Evolutionary conservation across 139 green algal genomes (phyloP), one percentile per base, ranked within the genome.

Genomic region (Zygnema circumcarinatum): DNA sequence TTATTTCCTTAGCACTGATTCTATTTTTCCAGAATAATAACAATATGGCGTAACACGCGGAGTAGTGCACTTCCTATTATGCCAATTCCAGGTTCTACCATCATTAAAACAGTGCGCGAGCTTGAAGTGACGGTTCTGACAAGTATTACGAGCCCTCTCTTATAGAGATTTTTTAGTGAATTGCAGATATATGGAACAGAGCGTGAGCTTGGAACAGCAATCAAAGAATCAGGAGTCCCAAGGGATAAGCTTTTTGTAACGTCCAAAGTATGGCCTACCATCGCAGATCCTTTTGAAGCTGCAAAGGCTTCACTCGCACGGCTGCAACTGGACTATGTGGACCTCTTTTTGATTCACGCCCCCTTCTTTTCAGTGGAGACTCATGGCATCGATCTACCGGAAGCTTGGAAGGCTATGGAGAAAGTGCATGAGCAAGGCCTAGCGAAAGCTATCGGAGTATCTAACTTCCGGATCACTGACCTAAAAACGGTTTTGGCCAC

Each of bases 181-280:
- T 62, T 62, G 16, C 69, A 78, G 69, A 11, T 78, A 25, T 78
- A 78, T 11, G 69, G 69, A 39, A 78, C 69, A 11, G 69, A 78
- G 11, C 36, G 35, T 52, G 69, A 78, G 16, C 3, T 78, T 3
- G 69, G 69, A 40, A 39, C 11, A 7, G 33, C 35, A 3, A 78
- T 78, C 33, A 78, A 78, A 40, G 69, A 39, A 39, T 78, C 69
- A 11, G 69, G 69, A 39, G 16, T 78, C 35, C 69, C 69, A 41
- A 39, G 69, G 33, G 16, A 41, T 39, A 41, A 78, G 7, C 69
- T 78, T 78, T 78, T 78, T 78, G 69, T 78, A 11, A 78, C 69
- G 3, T 78, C 69, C 7, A 78, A 78, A 78, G 69, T 78, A 39
- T 78, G 69, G 69, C 69, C 33, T 16, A 78, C 7, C 11, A 39